These are phyloP conservation scores for Coelastrella sp. DNA, from an alignment of 139 green algal species.

Conservation along the genomic window DNA sequence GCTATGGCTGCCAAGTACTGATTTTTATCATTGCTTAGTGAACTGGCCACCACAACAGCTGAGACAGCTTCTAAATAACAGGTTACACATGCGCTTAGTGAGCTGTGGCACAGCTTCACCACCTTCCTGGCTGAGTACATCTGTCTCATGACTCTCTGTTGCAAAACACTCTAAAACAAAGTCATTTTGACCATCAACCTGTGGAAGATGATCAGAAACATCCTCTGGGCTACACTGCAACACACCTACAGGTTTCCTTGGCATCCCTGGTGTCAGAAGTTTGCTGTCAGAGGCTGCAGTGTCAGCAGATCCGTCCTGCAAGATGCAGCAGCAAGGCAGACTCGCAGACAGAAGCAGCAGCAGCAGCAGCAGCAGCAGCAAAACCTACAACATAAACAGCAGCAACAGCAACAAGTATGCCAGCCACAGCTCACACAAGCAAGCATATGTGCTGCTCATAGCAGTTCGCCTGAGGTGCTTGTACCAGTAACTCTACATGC, in stretches of 20 bases:
- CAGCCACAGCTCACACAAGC: neutral
- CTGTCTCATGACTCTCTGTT: too few relatives aligned
- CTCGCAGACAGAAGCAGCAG: neutral
- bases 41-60: too few relatives aligned
- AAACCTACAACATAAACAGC: neutral
- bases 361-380: slow-evolving; percentile 19
- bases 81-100: too few relatives aligned
- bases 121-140: too few relatives aligned
- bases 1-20: too few relatives aligned
- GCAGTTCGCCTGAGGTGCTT: neutral
- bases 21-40: too few relatives aligned
- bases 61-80: too few relatives aligned
- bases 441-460: neutral
- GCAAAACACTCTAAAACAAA: neutral
- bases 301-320: neutral
- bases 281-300: neutral
- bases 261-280: neutral
- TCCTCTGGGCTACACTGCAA: neutral
- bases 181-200: neutral
- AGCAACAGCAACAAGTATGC: neutral
- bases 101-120: too few relatives aligned
- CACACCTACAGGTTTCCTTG: slow-evolving; percentile 2
- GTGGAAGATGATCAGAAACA: neutral
- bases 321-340: neutral
- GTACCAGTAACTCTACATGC: neutral